Conservation (phyloP, 768 basidiomycete species). For the Lactifluus pinguis region DNA sequence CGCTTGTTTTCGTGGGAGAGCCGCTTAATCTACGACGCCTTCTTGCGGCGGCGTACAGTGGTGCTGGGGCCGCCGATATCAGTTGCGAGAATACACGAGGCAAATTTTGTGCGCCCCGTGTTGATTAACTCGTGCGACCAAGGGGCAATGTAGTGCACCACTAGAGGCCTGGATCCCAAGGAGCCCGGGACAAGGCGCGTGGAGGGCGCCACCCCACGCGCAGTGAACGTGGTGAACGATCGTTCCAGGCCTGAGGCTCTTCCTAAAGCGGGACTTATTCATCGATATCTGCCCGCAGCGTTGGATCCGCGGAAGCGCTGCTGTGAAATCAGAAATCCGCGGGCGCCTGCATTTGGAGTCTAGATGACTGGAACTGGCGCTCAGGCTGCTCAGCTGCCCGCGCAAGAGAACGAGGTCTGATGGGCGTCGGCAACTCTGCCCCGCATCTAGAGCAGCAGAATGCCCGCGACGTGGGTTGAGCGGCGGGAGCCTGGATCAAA, state of each 20-base stretch:
- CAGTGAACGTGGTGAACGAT: background rate
- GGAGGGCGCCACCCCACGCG: too few species aligned
- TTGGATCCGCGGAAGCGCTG: conserved; percentile 2
- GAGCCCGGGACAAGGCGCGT: background rate
- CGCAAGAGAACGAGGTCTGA: background rate
- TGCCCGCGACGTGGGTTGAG: background rate
- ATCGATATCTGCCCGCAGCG: conserved; percentile 4
- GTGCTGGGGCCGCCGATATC: background rate
- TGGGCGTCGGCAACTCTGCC: background rate
- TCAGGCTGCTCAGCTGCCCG: background rate
- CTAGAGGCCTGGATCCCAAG: background rate
- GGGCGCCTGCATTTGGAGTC: background rate
- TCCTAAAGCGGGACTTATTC: background rate
- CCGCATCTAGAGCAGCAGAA: background rate
- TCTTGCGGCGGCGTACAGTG: background rate
- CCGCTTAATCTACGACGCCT: background rate
- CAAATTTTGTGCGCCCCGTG: background rate
- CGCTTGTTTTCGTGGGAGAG: background rate
- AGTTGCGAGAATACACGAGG: background rate
- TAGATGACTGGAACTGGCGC: conserved; percentile 1
- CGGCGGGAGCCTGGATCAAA: background rate
- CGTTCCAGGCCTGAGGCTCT: background rate
- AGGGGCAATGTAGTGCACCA: background rate
- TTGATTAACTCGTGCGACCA: background rate
- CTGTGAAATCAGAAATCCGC: conserved; percentile 4